Percentiles rank a stretch among this genome's conserved stretches.
phyloP scores from a whole-genome alignment of 768 basidiomycete species.

The Russula dissimulans region DNA sequence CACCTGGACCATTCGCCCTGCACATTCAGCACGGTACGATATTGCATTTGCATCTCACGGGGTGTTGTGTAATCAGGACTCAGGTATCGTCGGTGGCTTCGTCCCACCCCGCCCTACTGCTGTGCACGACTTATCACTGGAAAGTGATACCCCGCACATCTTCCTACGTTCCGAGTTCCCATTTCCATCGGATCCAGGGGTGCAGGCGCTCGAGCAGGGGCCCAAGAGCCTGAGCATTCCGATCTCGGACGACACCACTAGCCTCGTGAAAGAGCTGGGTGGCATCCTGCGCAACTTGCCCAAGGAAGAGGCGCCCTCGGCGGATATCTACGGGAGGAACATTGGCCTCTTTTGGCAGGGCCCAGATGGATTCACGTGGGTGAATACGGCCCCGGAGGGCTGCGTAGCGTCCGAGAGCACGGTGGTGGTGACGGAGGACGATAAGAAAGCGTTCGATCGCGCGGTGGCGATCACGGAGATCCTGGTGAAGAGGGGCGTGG shows the following conservation, averaged over 20 bases:
- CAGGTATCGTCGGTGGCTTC: constrained; percentile 73
- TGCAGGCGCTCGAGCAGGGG: constrained; percentile 31
- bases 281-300: constrained; percentile 51
- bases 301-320: constrained; percentile 45
- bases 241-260: constrained; percentile 26
- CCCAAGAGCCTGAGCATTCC: constrained; percentile 33
- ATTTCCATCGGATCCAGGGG: constrained; percentile 41
- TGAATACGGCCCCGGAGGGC: constrained; percentile 51
- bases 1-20: constrained; percentile 44
- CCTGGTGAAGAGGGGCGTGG: constrained; percentile 29
- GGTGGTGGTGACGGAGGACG: constrained; percentile 38
- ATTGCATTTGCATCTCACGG: not conserved
- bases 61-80: not conserved
- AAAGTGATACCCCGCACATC: constrained; percentile 31
- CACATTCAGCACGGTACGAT: constrained; percentile 51
- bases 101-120: constrained; percentile 55
- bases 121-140: constrained; percentile 43
- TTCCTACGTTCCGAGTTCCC: constrained; percentile 41
- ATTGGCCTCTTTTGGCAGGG: constrained; percentile 55
- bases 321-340: constrained; percentile 62
- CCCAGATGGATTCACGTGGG: constrained; percentile 48
- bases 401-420: constrained; percentile 44
- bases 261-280: constrained; percentile 50
- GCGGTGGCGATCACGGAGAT: constrained; percentile 60
- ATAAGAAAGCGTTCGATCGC: constrained; percentile 58